Evolutionary conservation across 208 protist genomes (phyloP).

Genomic region (Perkinsela sp.): DNA sequence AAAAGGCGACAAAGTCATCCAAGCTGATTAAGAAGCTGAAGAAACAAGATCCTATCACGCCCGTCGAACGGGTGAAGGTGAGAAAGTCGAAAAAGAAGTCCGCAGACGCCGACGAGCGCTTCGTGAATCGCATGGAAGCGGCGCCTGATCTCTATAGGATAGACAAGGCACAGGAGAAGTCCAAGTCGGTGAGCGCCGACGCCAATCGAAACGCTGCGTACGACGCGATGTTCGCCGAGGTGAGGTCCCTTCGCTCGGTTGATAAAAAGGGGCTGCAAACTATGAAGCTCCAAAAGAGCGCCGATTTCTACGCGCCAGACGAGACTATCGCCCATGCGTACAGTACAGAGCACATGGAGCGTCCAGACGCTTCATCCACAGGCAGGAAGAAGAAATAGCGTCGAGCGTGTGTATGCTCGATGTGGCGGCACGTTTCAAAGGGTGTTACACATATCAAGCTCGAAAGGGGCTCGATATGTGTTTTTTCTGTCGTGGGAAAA

Average conservation of each 20-base stretch:
- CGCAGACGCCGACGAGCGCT: neutral
- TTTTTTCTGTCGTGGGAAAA: no score
- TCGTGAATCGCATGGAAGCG: neutral
- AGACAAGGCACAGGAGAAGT: neutral
- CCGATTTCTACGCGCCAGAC: neutral
- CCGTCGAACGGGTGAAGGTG: neutral
- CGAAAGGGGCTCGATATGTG: no score
- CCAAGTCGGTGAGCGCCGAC: neutral
- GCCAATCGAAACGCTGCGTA: neutral
- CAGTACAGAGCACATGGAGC: neutral
- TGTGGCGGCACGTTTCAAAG: no score
- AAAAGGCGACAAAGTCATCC: conserved; percentile 27
- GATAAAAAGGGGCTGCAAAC: neutral
- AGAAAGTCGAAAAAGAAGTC: neutral
- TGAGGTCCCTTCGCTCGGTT: neutral
- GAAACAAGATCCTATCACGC: conserved; percentile 9
- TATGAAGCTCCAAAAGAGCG: neutral
- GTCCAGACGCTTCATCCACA: no score
- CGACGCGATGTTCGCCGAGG: neutral
- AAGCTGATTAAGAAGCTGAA: conserved; percentile 40
- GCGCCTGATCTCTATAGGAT: neutral
- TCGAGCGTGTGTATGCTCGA: no score
- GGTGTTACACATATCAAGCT: no score
- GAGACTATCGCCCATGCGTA: neutral
- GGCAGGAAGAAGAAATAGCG: no score